Evolutionary conservation across 192 early-diverging fungal genomes (phyloP).

Genomic region (Rhizophagus clarus): DNA sequence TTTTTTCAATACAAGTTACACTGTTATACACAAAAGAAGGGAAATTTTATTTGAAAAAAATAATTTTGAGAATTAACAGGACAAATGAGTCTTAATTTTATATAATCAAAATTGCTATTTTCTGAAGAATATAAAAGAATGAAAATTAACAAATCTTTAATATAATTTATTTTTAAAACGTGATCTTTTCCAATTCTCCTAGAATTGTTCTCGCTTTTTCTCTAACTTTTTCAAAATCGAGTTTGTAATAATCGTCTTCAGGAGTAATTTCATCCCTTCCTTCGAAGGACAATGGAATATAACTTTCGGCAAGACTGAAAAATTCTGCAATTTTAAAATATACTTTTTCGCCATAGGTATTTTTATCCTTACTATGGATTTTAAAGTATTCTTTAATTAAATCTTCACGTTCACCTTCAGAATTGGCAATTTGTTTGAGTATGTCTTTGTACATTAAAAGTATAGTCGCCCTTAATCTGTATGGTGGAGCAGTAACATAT

Average conservation of each 20-base stretch:
- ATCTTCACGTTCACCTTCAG: constrained; percentile 8
- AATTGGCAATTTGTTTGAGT: constrained; percentile 10
- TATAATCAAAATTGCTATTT: too few species aligned
- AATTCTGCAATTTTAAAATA: not conserved
- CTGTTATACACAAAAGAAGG: too few species aligned
- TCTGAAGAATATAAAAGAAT: too few species aligned
- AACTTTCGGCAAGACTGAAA: not conserved
- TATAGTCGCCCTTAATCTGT: not conserved
- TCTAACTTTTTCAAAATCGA: constrained; percentile 11
- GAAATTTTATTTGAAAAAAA: too few species aligned
- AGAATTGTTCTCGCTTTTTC: not conserved
- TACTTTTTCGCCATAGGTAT: not conserved
- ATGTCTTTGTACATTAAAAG: constrained; percentile 1
- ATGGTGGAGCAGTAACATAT: not conserved
- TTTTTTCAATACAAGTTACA: too few species aligned
- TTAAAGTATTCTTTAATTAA: constrained; percentile 16
- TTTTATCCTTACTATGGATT: not conserved
- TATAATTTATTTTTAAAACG: not conserved
- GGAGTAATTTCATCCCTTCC: constrained; percentile 7
- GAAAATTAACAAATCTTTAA: too few species aligned
- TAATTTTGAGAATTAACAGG: too few species aligned
- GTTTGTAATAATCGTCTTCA: constrained; percentile 9
- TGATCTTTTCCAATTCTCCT: not conserved
- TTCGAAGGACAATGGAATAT: constrained; percentile 3
- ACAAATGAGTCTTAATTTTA: too few species aligned